Evolutionary conservation across 2,329 filamentous ascomycete genomes (phyloP), one percentile per base, ranked within the genome.

Genomic region (Trichothecium roseum): DNA sequence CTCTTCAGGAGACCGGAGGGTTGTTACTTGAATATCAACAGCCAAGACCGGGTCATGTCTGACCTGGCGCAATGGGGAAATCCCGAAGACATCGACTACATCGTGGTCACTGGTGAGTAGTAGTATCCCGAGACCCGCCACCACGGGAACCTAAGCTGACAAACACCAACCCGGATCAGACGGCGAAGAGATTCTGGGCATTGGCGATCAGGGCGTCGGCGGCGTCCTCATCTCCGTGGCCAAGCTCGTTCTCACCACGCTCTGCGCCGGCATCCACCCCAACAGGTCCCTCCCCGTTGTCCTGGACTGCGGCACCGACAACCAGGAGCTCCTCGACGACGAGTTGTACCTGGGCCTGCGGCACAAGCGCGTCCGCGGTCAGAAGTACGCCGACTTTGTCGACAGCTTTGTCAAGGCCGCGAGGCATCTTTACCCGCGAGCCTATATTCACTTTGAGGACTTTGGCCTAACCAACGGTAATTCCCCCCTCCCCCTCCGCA

Each of bases 381-480:
- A 82, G 45, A 58, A 76, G 46, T 94, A 94, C 49, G 83, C 89
- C 49, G 55, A 72, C 1, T 84, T 94, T 41, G 74, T 93, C 2
- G 81, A 85, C 31, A 72, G 60, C 0, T 94, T 94, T 48, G 73
- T 94, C 8, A 62, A 67, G 35, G 68, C 75, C 0, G 80, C 80
- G 1, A 66, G 77, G 30, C 75, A 80, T 45, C 66, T 77, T 2
- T 94, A 81, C 41, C 87, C 87, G 0, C 77, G 70, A 31, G 85
- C 87, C 0, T 89, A 88, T 47, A 80, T 94, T 15, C 86, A 94
- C 50, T 94, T 93, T 47, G 84, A 94, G 49, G 87, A 94, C 50
- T 93, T 94, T 60, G 86, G 85, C 1, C 60, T 93, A 1, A 56
- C 57, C 2, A 94, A 94, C 48, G 74, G 72, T 71, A 41, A 43